Percentiles rank a stretch among this genome's conserved stretches.
Evolutionary conservation across 2,329 filamentous ascomycete genomes (phyloP).

Genomic region (Corinectria fuckeliana): DNA sequence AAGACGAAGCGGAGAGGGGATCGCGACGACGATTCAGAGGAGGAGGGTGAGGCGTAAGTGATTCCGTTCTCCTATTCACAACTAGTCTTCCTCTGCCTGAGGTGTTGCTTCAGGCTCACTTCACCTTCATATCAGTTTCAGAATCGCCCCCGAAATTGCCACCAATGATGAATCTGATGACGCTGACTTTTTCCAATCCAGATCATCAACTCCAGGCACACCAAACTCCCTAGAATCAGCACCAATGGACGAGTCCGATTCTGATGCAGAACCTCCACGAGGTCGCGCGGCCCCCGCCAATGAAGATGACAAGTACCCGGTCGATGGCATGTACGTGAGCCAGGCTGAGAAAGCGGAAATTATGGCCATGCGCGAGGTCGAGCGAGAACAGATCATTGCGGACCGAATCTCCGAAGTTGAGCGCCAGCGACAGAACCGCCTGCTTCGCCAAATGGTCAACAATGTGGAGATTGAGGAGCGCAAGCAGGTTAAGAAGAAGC

Average conservation of each 20-base stretch:
- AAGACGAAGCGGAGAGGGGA: slow-evolving; percentile 59
- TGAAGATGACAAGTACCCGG: slow-evolving; percentile 75
- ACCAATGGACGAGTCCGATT: slow-evolving; percentile 89
- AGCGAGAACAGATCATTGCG: slow-evolving; percentile 88
- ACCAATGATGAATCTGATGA: background rate
- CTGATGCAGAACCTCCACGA: slow-evolving; percentile 59
- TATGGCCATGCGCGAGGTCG: slow-evolving; percentile 85
- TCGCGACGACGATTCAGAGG: slow-evolving; percentile 55
- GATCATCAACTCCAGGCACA: slow-evolving; percentile 73
- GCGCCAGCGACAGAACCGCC: slow-evolving; percentile 79
- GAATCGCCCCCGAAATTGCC: background rate
- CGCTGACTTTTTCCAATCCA: slow-evolving; percentile 44
- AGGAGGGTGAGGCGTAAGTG: slow-evolving; percentile 64
- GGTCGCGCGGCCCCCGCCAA: slow-evolving; percentile 52
- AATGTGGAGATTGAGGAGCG: slow-evolving; percentile 69
- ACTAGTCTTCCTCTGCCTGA: background rate
- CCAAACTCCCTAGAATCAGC: slow-evolving; percentile 80
- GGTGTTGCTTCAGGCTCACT: background rate
- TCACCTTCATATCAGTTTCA: background rate
- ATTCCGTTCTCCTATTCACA: slow-evolving; percentile 10
- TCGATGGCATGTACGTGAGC: slow-evolving; percentile 85
- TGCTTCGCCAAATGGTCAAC: slow-evolving; percentile 78
- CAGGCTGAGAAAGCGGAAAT: slow-evolving; percentile 79
- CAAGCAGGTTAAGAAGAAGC: slow-evolving; percentile 64
- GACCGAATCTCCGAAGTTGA: slow-evolving; percentile 86